Base-by-base conservation (phyloP, 257 asterid genomes). In the Jaltomata sinuosa region DNA sequence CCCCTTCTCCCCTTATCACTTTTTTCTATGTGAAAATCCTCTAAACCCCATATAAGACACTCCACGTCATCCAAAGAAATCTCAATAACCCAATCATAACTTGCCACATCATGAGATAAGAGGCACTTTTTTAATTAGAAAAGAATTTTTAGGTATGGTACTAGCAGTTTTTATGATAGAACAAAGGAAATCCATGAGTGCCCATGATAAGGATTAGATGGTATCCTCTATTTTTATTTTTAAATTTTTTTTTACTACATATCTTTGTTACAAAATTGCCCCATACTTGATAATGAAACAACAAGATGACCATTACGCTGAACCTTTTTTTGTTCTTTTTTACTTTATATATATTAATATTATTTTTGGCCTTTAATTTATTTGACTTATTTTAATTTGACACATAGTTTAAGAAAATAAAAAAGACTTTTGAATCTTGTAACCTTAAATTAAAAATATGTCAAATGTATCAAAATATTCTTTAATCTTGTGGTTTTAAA, bases 101-200 rank as follows among this genome's bases (percentile, higher is more conserved):
- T 4, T 0, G 84, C 87, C 94, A 90, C 29, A 83, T 93, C 92
- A 84, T 40, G 88, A 81, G 94, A 94, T 94, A 92, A 94, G 86
- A 86, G 57, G 21, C 80, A 82, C 86, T 92, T 88, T 38, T 59
- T 18, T 42, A n/a, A n/a, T n/a, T n/a, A n/a, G n/a, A 31, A 81
- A 80, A 85, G 83, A 71, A 80, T 81, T 69, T 65, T 84, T 67
- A 85, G 90, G 86, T 87, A 77, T 50, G 84, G 84, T 38, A 22
- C 55, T 47, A 10, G n/a, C 31, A 29, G 32, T 83, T 53, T 18
- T 81, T 47, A 40, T 61, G 57, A 40, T 57, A 36, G 77, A 61
- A 61, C 71, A 79, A 86, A 78, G 81, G 42, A 89, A 83, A 87
- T 89, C 91, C 55, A 61, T 78, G 83, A 84, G 76, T 85, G 86